These are phyloP conservation scores for Malassezia japonica DNA, from an alignment of 1,284 basidiomycete genomes.

Conservation along the genomic window DNA sequence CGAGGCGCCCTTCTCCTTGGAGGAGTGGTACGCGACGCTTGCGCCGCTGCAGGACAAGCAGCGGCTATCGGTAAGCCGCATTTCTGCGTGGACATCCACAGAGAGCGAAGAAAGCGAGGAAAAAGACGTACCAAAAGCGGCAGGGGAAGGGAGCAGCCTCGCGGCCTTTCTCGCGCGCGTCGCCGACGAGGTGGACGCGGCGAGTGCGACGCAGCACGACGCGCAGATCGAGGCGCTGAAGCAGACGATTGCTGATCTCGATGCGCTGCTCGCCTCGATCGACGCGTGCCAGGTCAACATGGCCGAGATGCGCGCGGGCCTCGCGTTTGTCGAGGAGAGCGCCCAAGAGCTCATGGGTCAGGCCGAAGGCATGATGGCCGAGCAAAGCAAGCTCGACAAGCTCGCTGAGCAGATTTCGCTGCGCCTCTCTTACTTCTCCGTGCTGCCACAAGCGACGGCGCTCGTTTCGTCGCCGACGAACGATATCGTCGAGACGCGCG, in stretches of 20 bases:
- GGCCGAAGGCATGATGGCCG: constrained; percentile 26
- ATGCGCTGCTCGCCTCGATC: background rate
- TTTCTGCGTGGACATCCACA: constrained; percentile 6
- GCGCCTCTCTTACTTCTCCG: constrained; percentile 38
- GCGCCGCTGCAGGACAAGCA: constrained; percentile 13
- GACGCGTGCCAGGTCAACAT: constrained; percentile 26
- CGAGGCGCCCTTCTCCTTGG: constrained; percentile 2
- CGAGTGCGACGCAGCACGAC: background rate
- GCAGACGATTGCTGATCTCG: background rate
- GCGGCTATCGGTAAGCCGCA: constrained; percentile 11
- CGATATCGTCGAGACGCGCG: constrained; percentile 24
- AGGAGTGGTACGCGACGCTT: constrained; percentile 12
- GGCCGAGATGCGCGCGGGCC: constrained; percentile 32
- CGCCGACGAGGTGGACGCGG: background rate
- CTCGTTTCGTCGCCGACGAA: constrained; percentile 32
- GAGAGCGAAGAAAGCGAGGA: background rate
- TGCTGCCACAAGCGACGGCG: constrained; percentile 32
- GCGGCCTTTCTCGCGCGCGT: background rate
- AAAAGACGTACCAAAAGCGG: no score
- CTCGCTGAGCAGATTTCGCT: constrained; percentile 25
- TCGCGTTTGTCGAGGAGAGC: constrained; percentile 33
- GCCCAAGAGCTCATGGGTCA: constrained; percentile 35
- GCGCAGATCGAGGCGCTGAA: background rate
- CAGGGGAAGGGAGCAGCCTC: no score
- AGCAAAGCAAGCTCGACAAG: constrained; percentile 27